Conservation (phyloP, 106 monocot species). For the Acanthochlamys bracteata region DNA sequence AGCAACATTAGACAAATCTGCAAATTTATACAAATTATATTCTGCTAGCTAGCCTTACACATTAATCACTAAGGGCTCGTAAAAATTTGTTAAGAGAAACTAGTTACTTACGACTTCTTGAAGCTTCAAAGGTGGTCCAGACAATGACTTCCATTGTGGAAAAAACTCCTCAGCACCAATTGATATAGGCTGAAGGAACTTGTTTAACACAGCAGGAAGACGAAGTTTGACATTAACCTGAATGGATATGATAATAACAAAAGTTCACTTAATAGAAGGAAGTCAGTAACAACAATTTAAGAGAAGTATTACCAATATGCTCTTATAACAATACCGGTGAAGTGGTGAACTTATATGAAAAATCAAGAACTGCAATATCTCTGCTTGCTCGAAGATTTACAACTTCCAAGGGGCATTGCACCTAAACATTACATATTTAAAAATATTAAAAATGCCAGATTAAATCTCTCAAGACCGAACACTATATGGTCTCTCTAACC, state of each 20-base stretch:
- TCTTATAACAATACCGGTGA: conserved; percentile 23
- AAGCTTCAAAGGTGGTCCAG: conserved; percentile 86
- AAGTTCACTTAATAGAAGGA: neutral
- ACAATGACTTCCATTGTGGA: conserved; percentile 83
- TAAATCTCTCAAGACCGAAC: neutral
- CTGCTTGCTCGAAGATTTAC: conserved; percentile 84
- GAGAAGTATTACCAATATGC: neutral
- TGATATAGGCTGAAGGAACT: conserved; percentile 77
- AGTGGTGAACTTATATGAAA: conserved; percentile 76
- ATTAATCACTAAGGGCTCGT: too few relatives aligned
- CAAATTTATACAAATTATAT: too few relatives aligned
- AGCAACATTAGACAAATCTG: too few relatives aligned
- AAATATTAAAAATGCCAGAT: neutral
- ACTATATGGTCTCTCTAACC: conserved; percentile 19
- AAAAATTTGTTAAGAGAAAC: neutral
- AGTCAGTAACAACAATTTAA: neutral
- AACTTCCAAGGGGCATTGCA: conserved; percentile 94
- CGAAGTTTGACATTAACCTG: conserved; percentile 83
- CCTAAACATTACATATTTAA: conserved; percentile 21
- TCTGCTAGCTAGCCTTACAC: too few relatives aligned
- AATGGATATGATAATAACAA: neutral
- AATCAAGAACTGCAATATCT: conserved; percentile 90
- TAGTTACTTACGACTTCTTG: conserved; percentile 84
- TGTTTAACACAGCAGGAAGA: conserved; percentile 77
- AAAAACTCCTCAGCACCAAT: conserved; percentile 86